Base-by-base conservation (phyloP, 331 rosid species). In the Saraca asoca region DNA sequence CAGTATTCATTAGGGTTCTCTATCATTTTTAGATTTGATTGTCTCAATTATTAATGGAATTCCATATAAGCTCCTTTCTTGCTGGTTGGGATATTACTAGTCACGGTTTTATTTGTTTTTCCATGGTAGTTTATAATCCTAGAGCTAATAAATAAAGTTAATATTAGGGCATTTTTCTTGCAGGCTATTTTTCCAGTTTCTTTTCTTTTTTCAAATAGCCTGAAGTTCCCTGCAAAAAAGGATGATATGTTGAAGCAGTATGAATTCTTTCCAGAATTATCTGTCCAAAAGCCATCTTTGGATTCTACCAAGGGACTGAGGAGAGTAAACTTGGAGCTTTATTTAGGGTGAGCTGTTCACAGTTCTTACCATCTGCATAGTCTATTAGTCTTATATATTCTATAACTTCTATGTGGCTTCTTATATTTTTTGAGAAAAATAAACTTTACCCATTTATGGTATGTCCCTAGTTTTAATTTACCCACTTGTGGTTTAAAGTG, bases 151-250 rank as follows among this genome's bases (percentile, higher is more conserved):
- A 50, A 14, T 45, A 64, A 24, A 1, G 31, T 24, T 24, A 24
- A 24, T 24, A 24, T 24, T 3, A 24, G 62, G 58, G 42, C 49
- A 55, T 67, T 48, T 77, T 18, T 62, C 67, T 74, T 65, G 79
- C 87, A 94, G 99, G 97, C 80, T 69, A 69, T 80, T 78, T 94
- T 79, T 83, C 99, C 99, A 24, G 92, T 94, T 76, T 78, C 89
- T 44, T 83, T 81, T 76, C 75, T 94, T 80, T 81, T 90, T 76
- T 76, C 97, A 69, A 83, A 87, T 80, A 88, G 96, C 79, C 69
- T 90, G 83, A 90, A 84, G 82, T 83, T 94, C 81, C 95, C 91
- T 1, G 81, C 85, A 62, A 72, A 77, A 16, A 50, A 29, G 38
- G 85, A 86, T 70, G 78, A 75, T 49, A 57, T 88, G 50, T 55